Percentiles rank a stretch among this genome's conserved stretches.
Evolutionary conservation across 352 stramenopile genomes (phyloP).

Genomic region (Pythium phragmiticola): DNA sequence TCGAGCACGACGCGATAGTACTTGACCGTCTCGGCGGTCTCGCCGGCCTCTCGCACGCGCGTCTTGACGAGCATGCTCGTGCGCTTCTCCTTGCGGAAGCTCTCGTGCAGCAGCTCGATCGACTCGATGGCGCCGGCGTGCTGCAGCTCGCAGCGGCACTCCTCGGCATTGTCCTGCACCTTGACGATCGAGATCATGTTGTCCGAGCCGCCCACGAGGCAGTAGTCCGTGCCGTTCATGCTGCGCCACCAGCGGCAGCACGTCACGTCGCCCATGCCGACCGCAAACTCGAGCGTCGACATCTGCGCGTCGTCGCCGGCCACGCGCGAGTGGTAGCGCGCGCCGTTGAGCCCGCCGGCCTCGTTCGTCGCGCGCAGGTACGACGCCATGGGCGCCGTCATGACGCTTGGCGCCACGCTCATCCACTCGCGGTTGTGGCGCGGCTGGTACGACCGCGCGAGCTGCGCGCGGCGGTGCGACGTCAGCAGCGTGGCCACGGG

Average conservation of each 20-base stretch:
- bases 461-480: conserved; percentile 49
- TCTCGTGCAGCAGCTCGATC: conserved; percentile 80
- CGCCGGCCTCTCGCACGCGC: conserved; percentile 10
- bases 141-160: conserved; percentile 79
- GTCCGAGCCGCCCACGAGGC: conserved; percentile 72
- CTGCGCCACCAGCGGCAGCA: conserved; percentile 79
- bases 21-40: conserved; percentile 25
- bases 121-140: conserved; percentile 57
- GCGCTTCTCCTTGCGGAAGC: conserved; percentile 67
- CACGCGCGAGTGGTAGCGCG: conserved; percentile 80
- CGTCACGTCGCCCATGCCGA: conserved; percentile 64
- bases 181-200: conserved; percentile 86
- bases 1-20: conserved; percentile 86
- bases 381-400: conserved; percentile 82
- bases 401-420: conserved; percentile 63
- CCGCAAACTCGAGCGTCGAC: conserved; percentile 79
- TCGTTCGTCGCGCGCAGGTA: conserved; percentile 83
- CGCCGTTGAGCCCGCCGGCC: conserved; percentile 72
- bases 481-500: conserved; percentile 64
- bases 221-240: conserved; percentile 84
- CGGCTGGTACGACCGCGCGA: conserved; percentile 54
- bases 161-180: conserved; percentile 80
- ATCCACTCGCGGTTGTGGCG: conserved; percentile 67
- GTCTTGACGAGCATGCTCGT: conserved; percentile 87
- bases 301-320: conserved; percentile 81